phyloP scores from a whole-genome alignment of 2,329 filamentous ascomycete genomes.

The Arthrobotrys entomopaga region DNA sequence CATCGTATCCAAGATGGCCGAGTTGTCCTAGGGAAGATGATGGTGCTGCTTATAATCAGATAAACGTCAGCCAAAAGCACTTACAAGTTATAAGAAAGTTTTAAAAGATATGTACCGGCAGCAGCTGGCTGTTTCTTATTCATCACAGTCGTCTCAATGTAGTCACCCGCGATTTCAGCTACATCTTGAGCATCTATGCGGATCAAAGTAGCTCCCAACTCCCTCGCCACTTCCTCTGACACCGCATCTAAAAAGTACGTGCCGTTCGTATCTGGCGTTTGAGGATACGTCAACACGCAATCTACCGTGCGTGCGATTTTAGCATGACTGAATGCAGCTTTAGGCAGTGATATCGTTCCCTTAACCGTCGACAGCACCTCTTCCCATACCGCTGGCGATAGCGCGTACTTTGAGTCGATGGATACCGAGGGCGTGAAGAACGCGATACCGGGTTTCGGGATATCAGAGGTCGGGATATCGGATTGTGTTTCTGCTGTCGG shows the following conservation, averaged over 20 bases:
- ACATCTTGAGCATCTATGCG: constrained; percentile 76
- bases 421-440: constrained; percentile 45
- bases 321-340: constrained; percentile 62
- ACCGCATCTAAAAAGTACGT: constrained; percentile 69
- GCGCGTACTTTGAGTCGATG: constrained; percentile 60
- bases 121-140: constrained; percentile 57
- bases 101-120: constrained; percentile 9
- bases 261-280: constrained; percentile 64
- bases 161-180: constrained; percentile 74
- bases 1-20: constrained; percentile 60
- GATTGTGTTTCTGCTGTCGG: constrained; percentile 4
- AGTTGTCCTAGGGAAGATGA: constrained; percentile 62
- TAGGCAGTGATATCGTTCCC: constrained; percentile 65
- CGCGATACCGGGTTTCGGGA: constrained; percentile 26
- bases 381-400: constrained; percentile 63
- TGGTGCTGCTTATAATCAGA: constrained; percentile 52
- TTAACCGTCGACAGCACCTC: constrained; percentile 67
- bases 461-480: background rate
- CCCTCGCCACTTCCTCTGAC: constrained; percentile 72
- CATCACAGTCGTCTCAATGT: constrained; percentile 70
- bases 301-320: constrained; percentile 67
- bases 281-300: constrained; percentile 70
- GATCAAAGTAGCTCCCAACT: constrained; percentile 74
- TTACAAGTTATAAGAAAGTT: background rate
- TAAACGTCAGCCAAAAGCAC: background rate